Evolutionary conservation across 192 early-diverging fungal genomes (phyloP), one percentile per base, ranked within the genome.

Genomic region (Podila clonocystis): DNA sequence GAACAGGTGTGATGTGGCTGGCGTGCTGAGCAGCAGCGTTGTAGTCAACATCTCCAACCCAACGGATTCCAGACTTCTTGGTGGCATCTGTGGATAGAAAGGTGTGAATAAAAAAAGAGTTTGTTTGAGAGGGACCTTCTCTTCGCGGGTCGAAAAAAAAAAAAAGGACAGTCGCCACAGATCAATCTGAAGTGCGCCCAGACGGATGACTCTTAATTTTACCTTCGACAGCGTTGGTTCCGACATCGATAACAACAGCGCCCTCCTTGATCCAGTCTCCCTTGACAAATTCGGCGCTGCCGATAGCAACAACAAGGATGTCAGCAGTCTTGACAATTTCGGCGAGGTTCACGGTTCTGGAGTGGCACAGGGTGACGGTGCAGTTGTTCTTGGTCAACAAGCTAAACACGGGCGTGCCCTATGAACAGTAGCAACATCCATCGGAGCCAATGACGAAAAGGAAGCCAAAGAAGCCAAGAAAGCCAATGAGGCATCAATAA

Each of bases 291-390:
- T 94, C 89, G 2, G 94, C 64, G 41, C 87, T 78, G 29, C 98
- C 98, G 60, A 95, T 91, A 38, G 98, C 98, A 13, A 95, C 97
- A 17, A 98, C 89, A 58, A 98, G 73, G 65, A 99, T 92, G 85
- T 99, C 98, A 12, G 96, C 97, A 6, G 83, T 83, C 59, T 85
- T 85, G 22, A 88, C 94, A 72, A 95, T 89, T 31, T 87, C 87
- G 61, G 89, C 88, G 20, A 99, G 75, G 78, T 96, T 90, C 5
- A 62, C 36, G 20, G 98, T 97, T 58, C 82, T 87, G 30, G 93
- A 94, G 85, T 99, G 98, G 88, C 97, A 98, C 36, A 99, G 78
- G 7, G 97, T 98, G 55, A 97, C 96, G 9, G 98, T 99, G 29
- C 96, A 95, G 84, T 99, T 88, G 61, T 87, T 84, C 63, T 87